These are phyloP conservation scores for Lathyrus tuberosus DNA, from an alignment of 306 rosid species.

Conservation along the genomic window DNA sequence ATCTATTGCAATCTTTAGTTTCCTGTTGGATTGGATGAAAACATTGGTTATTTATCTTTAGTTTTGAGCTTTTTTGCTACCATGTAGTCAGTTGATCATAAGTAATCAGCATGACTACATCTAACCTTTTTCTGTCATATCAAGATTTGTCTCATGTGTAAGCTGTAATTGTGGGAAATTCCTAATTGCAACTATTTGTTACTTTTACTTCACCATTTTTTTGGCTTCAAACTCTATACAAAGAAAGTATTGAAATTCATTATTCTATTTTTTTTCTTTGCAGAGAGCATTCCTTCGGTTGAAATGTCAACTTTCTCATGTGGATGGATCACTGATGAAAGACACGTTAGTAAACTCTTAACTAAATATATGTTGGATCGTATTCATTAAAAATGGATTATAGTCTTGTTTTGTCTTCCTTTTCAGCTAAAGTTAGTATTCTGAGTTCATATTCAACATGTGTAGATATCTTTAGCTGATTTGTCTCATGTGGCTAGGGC, in stretches of 20 bases:
- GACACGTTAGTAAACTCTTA: conserved; percentile 57
- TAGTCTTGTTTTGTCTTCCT: conserved; percentile 16
- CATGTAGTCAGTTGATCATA: no score
- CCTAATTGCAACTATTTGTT: no score
- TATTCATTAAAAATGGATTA: conserved; percentile 19
- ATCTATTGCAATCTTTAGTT: conserved; percentile 25
- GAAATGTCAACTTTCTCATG: conserved; percentile 94
- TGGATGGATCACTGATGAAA: conserved; percentile 80
- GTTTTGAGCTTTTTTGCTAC: conserved; percentile 33
- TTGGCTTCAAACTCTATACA: no score
- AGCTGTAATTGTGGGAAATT: no score
- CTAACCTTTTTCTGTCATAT: neutral
- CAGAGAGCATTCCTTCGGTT: conserved; percentile 92
- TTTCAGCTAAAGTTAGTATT: conserved; percentile 25
- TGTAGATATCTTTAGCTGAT: conserved; percentile 76
- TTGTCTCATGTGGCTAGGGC: conserved; percentile 67
- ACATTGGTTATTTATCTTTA: conserved; percentile 26
- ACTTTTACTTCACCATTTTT: no score
- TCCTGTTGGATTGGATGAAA: neutral
- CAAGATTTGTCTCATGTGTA: no score
- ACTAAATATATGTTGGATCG: conserved; percentile 28
- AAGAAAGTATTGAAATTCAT: no score
- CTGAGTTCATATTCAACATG: conserved; percentile 36
- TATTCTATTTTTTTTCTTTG: no score
- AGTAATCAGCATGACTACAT: neutral